These are phyloP conservation scores for Primulina eburnea DNA, from an alignment of 257 asterid species.

Conservation along the genomic window DNA sequence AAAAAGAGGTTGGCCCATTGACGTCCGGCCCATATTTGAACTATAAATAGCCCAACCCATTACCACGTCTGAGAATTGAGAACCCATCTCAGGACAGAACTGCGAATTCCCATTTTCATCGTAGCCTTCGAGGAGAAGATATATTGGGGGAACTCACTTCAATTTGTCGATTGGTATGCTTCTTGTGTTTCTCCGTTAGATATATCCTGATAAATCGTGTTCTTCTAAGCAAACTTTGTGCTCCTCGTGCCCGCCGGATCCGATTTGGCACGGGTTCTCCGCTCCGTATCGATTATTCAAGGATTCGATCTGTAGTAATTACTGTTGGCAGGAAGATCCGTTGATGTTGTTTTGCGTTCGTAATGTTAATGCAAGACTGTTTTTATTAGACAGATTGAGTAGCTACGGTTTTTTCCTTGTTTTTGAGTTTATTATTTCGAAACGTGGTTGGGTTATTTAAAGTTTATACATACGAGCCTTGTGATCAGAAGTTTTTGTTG, in stretches of 20 bases:
- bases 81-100: neutral
- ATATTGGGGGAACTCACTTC: neutral
- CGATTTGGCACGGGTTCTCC: neutral
- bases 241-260: neutral
- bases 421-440: neutral
- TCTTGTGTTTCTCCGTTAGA: neutral
- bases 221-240: neutral
- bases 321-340: no score
- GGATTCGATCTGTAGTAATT: neutral
- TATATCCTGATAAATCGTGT: neutral
- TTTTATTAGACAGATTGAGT: neutral
- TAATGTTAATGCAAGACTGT: neutral
- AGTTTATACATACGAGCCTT: neutral
- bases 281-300: neutral
- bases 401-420: neutral
- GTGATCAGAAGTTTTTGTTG: neutral
- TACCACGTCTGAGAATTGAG: neutral
- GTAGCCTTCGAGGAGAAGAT: neutral
- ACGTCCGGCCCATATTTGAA: neutral
- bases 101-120: neutral
- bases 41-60: neutral
- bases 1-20: neutral
- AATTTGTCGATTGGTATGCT: neutral
- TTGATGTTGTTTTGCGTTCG: neutral
- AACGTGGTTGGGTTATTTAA: neutral